phyloP scores from a whole-genome alignment of 1,284 basidiomycete genomes.

The Neolentinus lepideus region DNA sequence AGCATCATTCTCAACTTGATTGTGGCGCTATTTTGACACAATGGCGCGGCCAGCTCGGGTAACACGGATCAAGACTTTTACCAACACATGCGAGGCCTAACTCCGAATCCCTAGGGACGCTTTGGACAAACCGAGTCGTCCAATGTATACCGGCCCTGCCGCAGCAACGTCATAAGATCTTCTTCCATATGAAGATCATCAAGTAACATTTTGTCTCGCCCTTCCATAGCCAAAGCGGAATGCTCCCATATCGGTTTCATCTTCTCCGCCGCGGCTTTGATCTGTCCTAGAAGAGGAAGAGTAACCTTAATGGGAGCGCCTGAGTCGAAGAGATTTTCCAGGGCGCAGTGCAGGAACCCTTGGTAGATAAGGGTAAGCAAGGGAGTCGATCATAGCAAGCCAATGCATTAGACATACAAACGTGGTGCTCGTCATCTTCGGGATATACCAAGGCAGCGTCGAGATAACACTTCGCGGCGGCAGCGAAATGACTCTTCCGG shows the following conservation, averaged over 20 bases:
- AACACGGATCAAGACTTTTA: too few relatives aligned
- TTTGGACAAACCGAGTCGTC: slow-evolving; percentile 6
- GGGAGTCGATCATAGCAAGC: too few relatives aligned
- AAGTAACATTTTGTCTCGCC: slow-evolving; percentile 6
- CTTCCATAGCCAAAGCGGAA: slow-evolving; percentile 11
- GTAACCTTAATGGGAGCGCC: slow-evolving; percentile 7
- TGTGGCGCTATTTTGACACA: too few relatives aligned
- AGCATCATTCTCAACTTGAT: too few relatives aligned
- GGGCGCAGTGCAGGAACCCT: slow-evolving; percentile 12
- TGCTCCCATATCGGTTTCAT: slow-evolving; percentile 19
- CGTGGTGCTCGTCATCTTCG: slow-evolving; percentile 26
- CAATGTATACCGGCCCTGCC: slow-evolving; percentile 6
- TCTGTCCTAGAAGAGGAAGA: slow-evolving; percentile 9
- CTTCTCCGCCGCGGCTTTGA: slow-evolving; percentile 13
- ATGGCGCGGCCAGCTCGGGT: too few relatives aligned
- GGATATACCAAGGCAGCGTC: slow-evolving; percentile 20
- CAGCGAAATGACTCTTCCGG: slow-evolving; percentile 9
- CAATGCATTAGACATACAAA: slow-evolving; percentile 10
- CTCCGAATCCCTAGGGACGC: too few relatives aligned
- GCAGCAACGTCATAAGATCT: slow-evolving; percentile 3
- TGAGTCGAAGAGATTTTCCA: slow-evolving; percentile 8
- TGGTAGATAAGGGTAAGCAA: not conserved
- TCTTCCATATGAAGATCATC: slow-evolving; percentile 6
- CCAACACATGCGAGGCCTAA: not conserved
- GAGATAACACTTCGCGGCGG: slow-evolving; percentile 19